Evolutionary conservation across 768 basidiomycete genomes (phyloP).

Genomic region (Boletus subparvulus): DNA sequence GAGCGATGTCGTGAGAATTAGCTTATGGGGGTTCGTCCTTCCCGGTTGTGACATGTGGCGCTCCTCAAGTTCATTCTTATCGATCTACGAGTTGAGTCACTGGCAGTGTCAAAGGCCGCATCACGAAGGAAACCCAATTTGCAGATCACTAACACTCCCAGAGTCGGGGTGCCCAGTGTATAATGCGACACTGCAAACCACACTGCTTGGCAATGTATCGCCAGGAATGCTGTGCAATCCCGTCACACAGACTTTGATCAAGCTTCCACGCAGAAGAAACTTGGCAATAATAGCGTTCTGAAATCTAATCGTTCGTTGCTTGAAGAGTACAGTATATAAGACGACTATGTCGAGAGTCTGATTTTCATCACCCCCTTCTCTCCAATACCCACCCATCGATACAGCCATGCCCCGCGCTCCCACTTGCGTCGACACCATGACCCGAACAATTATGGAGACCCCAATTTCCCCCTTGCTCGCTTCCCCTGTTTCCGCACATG

Average conservation of each 20-base stretch:
- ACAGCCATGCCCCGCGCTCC: conserved; percentile 5
- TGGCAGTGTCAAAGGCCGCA: background rate
- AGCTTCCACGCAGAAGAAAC: background rate
- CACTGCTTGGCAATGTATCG: background rate
- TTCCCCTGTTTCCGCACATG: conserved; percentile 14
- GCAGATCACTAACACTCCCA: background rate
- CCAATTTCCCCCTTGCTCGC: conserved; percentile 9
- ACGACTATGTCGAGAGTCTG: too few relatives aligned
- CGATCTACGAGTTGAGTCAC: background rate
- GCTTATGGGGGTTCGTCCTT: too few relatives aligned
- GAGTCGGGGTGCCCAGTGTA: background rate
- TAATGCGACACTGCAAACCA: background rate
- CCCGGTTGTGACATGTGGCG: background rate
- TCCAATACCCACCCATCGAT: background rate
- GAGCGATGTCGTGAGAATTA: background rate
- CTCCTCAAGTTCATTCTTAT: background rate
- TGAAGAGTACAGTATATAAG: conserved; percentile 6
- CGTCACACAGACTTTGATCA: conserved; percentile 1
- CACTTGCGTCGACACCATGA: background rate
- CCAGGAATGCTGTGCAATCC: background rate
- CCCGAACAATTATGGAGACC: background rate
- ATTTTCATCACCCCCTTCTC: background rate
- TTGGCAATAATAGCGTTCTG: background rate
- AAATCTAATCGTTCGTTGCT: background rate
- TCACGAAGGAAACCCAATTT: background rate